These are phyloP conservation scores for Penicillium canariense DNA, from an alignment of 495 filamentous ascomycete genomes.

Conservation along the genomic window DNA sequence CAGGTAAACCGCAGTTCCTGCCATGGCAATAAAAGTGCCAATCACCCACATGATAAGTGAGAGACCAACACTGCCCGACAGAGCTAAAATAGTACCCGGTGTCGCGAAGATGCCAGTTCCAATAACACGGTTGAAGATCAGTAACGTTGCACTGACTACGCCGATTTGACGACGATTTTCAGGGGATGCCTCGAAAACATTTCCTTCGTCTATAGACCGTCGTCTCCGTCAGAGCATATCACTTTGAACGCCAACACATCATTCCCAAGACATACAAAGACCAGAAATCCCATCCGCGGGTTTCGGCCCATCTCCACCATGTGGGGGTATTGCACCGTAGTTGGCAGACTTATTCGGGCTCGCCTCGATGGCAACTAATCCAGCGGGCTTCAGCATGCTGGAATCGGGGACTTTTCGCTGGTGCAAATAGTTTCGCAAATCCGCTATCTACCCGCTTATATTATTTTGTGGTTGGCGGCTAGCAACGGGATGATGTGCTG, in stretches of 20 bases:
- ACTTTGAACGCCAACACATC: not conserved
- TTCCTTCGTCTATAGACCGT: slow-evolving; percentile 34
- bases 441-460: not conserved
- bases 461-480: slow-evolving; percentile 5
- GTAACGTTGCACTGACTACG: slow-evolving; percentile 56
- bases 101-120: slow-evolving; percentile 67
- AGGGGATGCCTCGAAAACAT: slow-evolving; percentile 63
- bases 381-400: slow-evolving; percentile 5
- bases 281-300: slow-evolving; percentile 37
- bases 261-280: slow-evolving; percentile 28
- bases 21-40: slow-evolving; percentile 48
- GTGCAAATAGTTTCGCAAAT: not conserved
- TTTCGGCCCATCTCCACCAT: slow-evolving; percentile 22
- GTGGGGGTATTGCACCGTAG: slow-evolving; percentile 23
- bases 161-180: slow-evolving; percentile 61
- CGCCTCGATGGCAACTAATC: slow-evolving; percentile 10
- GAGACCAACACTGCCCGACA: slow-evolving; percentile 53
- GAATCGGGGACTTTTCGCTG: not conserved
- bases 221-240: not conserved
- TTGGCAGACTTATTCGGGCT: slow-evolving; percentile 14
- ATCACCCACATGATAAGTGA: slow-evolving; percentile 53
- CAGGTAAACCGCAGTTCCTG: slow-evolving; percentile 52
- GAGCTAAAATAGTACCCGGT: slow-evolving; percentile 52
- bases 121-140: slow-evolving; percentile 66
- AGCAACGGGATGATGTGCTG: slow-evolving; percentile 39